Conservation (phyloP, 129 eudicot genomes). For the Tagetes patula region DNA sequence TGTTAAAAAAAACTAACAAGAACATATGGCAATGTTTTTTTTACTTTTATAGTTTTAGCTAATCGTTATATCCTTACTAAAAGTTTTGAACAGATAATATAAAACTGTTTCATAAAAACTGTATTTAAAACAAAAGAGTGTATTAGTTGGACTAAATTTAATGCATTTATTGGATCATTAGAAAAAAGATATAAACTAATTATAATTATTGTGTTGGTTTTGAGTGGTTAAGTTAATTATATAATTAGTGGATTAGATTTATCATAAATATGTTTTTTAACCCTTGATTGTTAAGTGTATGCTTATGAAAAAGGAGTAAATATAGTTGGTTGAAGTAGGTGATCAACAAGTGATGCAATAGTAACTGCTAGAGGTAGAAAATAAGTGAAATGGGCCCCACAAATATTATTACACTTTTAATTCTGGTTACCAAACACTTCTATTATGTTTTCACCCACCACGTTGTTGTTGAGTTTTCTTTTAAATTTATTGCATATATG, state of each 20-base stretch:
- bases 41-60: not conserved
- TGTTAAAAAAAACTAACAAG: not conserved
- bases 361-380: conserved; percentile 37
- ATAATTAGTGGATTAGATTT: not conserved
- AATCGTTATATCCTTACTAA: not conserved
- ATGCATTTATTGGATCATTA: no score
- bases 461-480: not conserved
- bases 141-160: no score
- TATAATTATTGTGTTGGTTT: no score
- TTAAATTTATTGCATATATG: not conserved
- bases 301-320: conserved; percentile 23
- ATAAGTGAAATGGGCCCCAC: conserved; percentile 28
- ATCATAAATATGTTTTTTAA: not conserved
- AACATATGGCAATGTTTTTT: not conserved
- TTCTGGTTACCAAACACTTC: conserved; percentile 36
- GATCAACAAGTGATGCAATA: conserved; percentile 35
- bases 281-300: not conserved
- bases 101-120: no score
- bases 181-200: no score
- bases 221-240: not conserved
- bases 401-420: conserved; percentile 29
- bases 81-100: no score
- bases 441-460: conserved; percentile 33
- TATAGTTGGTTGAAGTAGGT: conserved; percentile 48
- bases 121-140: no score